Conservation (phyloP, 768 basidiomycete species). For the Candolleomyces eurysporus region DNA sequence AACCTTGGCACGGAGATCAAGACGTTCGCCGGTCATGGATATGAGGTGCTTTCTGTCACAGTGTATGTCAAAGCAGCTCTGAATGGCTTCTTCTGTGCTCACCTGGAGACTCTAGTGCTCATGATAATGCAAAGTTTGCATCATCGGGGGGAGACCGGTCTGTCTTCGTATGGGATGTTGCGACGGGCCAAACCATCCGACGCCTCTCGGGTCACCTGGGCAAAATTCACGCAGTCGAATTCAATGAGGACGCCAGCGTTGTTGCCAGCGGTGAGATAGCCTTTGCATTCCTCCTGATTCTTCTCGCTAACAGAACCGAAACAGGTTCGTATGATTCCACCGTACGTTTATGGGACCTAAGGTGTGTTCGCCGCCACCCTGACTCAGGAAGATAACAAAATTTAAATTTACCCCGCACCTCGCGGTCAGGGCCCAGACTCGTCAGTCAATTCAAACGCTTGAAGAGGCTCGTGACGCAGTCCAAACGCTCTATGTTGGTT, state of each 20-base stretch:
- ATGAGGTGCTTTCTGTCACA: slow-evolving; percentile 88
- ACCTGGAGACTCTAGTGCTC: slow-evolving; percentile 40
- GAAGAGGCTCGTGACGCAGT: slow-evolving; percentile 89
- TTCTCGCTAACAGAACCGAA: slow-evolving; percentile 1
- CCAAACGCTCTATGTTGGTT: slow-evolving; percentile 69
- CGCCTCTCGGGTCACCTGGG: slow-evolving; percentile 87
- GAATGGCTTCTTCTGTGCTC: background rate
- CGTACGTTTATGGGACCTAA: slow-evolving; percentile 88
- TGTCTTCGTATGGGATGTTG: slow-evolving; percentile 95
- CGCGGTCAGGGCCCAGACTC: slow-evolving; percentile 58
- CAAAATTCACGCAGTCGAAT: slow-evolving; percentile 87
- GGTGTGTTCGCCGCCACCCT: slow-evolving; percentile 42
- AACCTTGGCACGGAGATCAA: slow-evolving; percentile 86
- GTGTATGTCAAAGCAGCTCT: slow-evolving; percentile 54
- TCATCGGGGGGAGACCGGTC: slow-evolving; percentile 93
- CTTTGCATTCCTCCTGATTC: background rate
- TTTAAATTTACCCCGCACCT: background rate
- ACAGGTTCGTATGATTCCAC: slow-evolving; percentile 93
- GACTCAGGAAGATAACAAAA: background rate
- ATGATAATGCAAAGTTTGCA: slow-evolving; percentile 93
- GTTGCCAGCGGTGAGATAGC: slow-evolving; percentile 74
- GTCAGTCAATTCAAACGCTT: slow-evolving; percentile 87
- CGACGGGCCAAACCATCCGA: slow-evolving; percentile 78
- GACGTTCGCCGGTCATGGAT: slow-evolving; percentile 86
- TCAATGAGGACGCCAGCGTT: slow-evolving; percentile 84